Evolutionary conservation across 164 flowering plant genomes (phyloP), one percentile per base, ranked within the genome.

Genomic region (Magnolia sinica): DNA sequence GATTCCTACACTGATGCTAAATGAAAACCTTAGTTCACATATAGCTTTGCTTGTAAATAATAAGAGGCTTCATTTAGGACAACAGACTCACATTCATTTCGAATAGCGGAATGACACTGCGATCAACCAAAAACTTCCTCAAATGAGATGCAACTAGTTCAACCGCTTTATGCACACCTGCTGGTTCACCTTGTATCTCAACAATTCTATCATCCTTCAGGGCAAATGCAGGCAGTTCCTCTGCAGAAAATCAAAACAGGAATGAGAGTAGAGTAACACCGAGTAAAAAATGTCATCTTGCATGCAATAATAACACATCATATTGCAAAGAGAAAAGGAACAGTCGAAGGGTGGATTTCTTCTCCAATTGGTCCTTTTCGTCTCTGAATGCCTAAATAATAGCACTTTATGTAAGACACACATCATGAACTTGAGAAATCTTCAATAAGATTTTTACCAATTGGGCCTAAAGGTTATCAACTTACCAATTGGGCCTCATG

Each of bases 81-180:
- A 18, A 66, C 1, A 52, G 22, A 76, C 90, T 83, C 82, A 91
- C 99, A 68, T 91, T 89, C 85, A 82, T 89, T 84, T 96, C 99
- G 85, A 96, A 90, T 55, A 91, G 11, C 22, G 91, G 88, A 80
- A 96, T 87, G 24, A 96, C 86, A 85, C 92, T 88, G 31, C 95
- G 93, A 76, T 96, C 99, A 74, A 96, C 99, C 73, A 96, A 87
- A 82, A 94, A 96, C 84, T 94, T 96, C 79, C 97, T 89, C 69
- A 96, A 83, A 75, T 92, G 98, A 51, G 89, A 82, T 24, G 91
- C 97, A 80, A 92, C 87, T 22, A 91, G 83, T 80, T 96, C 98
- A 76, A 96, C 76, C 10, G 95, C 99, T 81, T 88, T 91, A 82
- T 91, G 99, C 71, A 91, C 90, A 24, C 86, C 87, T 70, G 81